Evolutionary conservation across 2,329 filamentous ascomycete species (phyloP).

Genomic region (Periconia macrospinosa): DNA sequence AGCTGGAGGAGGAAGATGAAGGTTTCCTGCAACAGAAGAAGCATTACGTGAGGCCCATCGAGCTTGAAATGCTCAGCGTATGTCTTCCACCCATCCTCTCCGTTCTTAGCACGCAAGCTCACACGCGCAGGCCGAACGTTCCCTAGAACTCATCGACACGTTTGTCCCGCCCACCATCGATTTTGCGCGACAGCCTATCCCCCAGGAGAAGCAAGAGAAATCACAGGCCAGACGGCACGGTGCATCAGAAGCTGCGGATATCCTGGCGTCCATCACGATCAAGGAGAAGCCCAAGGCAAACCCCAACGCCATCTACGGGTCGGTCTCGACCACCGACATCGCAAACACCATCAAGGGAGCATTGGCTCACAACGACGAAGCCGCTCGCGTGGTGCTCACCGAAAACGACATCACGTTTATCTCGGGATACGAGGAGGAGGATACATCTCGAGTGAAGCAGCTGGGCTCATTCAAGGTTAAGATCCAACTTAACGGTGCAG

Average conservation of each 20-base stretch:
- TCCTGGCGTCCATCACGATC: conserved; percentile 39
- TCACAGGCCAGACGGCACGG: conserved; percentile 28
- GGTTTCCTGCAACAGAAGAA: conserved; percentile 17
- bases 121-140: conserved; percentile 43
- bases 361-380: conserved; percentile 56
- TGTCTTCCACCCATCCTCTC: conserved; percentile 7
- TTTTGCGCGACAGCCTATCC: conserved; percentile 51
- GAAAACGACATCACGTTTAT: conserved; percentile 57
- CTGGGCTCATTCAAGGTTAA: conserved; percentile 57
- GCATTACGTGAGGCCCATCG: conserved; percentile 40
- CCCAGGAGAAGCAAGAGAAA: conserved; percentile 33
- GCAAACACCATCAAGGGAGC: conserved; percentile 51
- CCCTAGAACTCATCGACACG: conserved; percentile 51
- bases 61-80: conserved; percentile 46
- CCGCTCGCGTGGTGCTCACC: conserved; percentile 51
- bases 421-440: conserved; percentile 37
- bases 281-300: conserved; percentile 27
- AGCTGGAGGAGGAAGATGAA: conserved; percentile 27
- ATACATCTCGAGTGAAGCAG: conserved; percentile 53
- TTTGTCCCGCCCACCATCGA: conserved; percentile 52
- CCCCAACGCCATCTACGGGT: conserved; percentile 53
- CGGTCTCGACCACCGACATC: conserved; percentile 58
- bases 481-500: conserved; percentile 53
- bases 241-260: conserved; percentile 39
- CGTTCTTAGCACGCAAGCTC: conserved; percentile 10